Conservation (phyloP, 2,329 filamentous ascomycete genomes). For the Fusarium dlaminii region DNA sequence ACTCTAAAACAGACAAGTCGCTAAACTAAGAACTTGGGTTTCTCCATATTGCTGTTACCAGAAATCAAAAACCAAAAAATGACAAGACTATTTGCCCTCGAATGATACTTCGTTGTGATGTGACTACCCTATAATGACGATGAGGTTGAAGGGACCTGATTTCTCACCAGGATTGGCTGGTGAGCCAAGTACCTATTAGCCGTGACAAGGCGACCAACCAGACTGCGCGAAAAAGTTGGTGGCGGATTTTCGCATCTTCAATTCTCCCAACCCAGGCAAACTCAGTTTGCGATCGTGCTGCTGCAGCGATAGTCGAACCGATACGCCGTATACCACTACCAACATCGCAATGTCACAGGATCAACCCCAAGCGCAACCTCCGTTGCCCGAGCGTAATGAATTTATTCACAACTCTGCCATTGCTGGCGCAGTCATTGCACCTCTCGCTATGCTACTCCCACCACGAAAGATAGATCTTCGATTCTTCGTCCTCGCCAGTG, state of each 20-base stretch:
- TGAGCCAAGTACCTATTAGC: not conserved
- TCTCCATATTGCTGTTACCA: not conserved
- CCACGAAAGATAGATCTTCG: conserved; percentile 63
- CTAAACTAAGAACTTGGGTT: not conserved
- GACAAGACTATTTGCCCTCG: not conserved
- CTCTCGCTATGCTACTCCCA: conserved; percentile 60
- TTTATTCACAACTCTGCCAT: conserved; percentile 60
- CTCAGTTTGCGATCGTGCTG: conserved; percentile 1
- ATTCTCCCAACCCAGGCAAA: not conserved
- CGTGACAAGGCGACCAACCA: conserved; percentile 1
- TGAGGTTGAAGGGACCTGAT: not conserved
- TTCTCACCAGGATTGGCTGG: not conserved
- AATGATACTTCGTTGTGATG: not conserved
- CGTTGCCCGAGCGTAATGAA: conserved; percentile 47
- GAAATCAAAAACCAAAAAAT: not conserved
- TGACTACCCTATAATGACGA: not conserved
- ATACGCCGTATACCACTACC: not conserved
- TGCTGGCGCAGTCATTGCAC: conserved; percentile 57
- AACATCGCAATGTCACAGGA: conserved; percentile 43
- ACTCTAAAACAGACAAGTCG: not conserved
- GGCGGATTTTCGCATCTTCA: conserved; percentile 17
- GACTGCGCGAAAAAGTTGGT: conserved; percentile 25
- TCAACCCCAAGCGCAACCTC: conserved; percentile 35
- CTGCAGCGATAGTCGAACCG: not conserved
- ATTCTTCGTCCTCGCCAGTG: conserved; percentile 59